Conservation (phyloP, 2,329 filamentous ascomycete species). For the Phaeophleospora eucalypticola region DNA sequence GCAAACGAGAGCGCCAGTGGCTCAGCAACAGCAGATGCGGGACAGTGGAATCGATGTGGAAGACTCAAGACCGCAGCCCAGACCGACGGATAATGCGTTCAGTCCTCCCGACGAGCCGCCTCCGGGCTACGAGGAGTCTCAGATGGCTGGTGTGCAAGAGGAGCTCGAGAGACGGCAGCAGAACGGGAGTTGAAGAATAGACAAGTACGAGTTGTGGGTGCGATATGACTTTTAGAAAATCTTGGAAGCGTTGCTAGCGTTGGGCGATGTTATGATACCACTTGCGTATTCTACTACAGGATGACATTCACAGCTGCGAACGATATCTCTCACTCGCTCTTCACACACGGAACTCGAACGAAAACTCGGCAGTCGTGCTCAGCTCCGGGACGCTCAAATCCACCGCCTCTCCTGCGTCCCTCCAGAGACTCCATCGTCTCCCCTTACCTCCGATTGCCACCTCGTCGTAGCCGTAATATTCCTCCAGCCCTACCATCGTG, state of each 20-base stretch:
- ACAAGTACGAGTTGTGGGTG: conserved; percentile 3
- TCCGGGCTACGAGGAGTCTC: conserved; percentile 86
- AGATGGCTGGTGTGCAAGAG: conserved; percentile 71
- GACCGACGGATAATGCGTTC: conserved; percentile 32
- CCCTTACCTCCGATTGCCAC: too few species aligned
- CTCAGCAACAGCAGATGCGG: conserved; percentile 18
- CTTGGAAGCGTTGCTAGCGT: background rate
- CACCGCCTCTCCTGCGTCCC: too few species aligned
- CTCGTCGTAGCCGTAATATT: too few species aligned
- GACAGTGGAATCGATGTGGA: conserved; percentile 16
- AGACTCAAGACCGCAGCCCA: conserved; percentile 13
- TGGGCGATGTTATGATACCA: conserved; percentile 3
- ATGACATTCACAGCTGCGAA: too few species aligned
- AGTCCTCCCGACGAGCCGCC: conserved; percentile 68
- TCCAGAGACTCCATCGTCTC: background rate
- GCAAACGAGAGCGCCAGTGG: conserved; percentile 9
- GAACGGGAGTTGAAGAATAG: conserved; percentile 26
- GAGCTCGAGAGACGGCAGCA: conserved; percentile 57
- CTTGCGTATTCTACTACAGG: too few species aligned
- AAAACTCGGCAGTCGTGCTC: too few species aligned
- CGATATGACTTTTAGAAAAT: background rate
- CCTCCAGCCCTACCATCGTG: too few species aligned
- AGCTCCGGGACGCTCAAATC: too few species aligned
- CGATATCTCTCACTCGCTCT: too few species aligned
- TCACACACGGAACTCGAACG: too few species aligned